Evolutionary conservation across 345 rosid species (phyloP).

Genomic region (Isatis tinctoria): DNA sequence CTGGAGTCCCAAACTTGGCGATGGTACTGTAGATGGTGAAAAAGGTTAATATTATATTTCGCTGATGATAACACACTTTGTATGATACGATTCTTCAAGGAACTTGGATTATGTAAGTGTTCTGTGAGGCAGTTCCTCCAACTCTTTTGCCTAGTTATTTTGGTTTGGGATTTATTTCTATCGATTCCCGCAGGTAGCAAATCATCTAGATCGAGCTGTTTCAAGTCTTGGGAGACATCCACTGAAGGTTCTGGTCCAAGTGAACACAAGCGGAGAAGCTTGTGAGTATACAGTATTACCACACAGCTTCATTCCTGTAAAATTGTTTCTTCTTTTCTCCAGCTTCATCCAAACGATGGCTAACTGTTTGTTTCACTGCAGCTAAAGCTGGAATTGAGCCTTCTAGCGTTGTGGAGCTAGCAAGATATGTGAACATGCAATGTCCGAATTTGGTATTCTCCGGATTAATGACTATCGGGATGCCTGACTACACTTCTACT

Average conservation of each 20-base stretch:
- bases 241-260: conserved; percentile 82
- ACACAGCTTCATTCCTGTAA: too few relatives aligned
- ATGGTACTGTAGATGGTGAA: conserved; percentile 64
- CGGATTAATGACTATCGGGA: conserved; percentile 93
- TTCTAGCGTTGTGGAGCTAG: conserved; percentile 63
- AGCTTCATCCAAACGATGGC: neutral
- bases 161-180: neutral
- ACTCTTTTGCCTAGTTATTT: too few relatives aligned
- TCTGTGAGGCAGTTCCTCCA: too few relatives aligned
- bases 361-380: conserved; percentile 35
- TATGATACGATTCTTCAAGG: neutral
- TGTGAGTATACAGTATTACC: conserved; percentile 46
- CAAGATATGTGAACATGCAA: conserved; percentile 51
- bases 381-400: conserved; percentile 91
- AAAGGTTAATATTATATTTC: conserved; percentile 54
- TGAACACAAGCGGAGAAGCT: conserved; percentile 89
- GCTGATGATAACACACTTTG: neutral
- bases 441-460: conserved; percentile 78
- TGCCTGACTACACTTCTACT: conserved; percentile 84
- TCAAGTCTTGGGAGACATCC: conserved; percentile 76
- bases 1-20: conserved; percentile 74
- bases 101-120: too few relatives aligned
- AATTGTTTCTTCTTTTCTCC: too few relatives aligned
- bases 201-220: conserved; percentile 68
- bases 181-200: conserved; percentile 56